Evolutionary conservation across 179 eudicot genomes (phyloP).

Genomic region (Beta lomatogona): DNA sequence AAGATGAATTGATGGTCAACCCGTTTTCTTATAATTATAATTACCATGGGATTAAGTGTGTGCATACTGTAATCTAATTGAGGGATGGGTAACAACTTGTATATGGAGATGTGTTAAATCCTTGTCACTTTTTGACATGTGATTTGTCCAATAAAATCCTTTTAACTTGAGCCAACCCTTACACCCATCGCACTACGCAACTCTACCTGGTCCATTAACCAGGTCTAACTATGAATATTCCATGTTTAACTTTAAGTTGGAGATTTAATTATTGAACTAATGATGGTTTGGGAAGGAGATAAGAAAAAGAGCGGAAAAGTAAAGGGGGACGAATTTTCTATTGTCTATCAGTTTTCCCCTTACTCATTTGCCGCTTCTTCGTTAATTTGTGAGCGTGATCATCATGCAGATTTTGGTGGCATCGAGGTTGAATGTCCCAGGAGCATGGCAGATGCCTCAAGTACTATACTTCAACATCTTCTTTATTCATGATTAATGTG

Average conservation of each 20-base stretch:
- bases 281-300: neutral
- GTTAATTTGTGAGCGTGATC: neutral
- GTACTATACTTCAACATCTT: slow-evolving; percentile 34
- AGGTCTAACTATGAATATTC: neutral
- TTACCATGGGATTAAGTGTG: no score
- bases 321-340: neutral
- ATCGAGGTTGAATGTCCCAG: slow-evolving; percentile 95
- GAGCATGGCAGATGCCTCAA: slow-evolving; percentile 99
- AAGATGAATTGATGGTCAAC: no score
- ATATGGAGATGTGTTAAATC: no score
- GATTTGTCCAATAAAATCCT: no score
- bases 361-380: neutral
- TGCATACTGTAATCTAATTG: no score
- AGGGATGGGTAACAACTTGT: no score
- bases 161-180: no score
- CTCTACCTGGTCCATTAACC: no score
- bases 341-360: neutral
- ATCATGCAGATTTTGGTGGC: slow-evolving; percentile 84
- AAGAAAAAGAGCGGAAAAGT: neutral
- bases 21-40: no score
- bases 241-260: neutral
- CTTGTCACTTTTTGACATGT: no score
- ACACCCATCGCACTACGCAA: no score
- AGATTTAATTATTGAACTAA: neutral
- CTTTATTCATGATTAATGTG: neutral